A percentile compares a stretch with the other conserved stretches of the same genome.
These are phyloP conservation scores for Pichia norvegensis DNA, from an alignment of 1,139 yeast species.

Conservation along the genomic window DNA sequence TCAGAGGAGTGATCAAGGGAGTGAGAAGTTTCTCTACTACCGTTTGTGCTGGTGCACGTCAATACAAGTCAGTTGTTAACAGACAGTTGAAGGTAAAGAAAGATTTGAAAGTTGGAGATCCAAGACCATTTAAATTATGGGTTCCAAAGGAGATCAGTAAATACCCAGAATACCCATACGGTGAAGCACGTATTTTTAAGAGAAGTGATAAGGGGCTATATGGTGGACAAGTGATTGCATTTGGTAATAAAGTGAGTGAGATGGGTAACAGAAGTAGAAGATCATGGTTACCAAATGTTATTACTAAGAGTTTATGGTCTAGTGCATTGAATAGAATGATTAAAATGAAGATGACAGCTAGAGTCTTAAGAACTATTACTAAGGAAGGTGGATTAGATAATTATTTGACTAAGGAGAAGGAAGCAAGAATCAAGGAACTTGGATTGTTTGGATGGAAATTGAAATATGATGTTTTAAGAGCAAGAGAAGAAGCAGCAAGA, in stretches of 20 bases:
- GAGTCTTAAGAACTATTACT: conserved; percentile 76
- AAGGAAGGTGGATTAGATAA: conserved; percentile 93
- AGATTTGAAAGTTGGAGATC: conserved; percentile 37
- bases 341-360: conserved; percentile 61
- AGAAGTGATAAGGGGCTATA: conserved; percentile 81
- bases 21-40: conserved; percentile 22
- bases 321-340: conserved; percentile 56
- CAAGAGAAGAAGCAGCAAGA: conserved; percentile 23
- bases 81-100: conserved; percentile 33
- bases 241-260: conserved; percentile 75
- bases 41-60: conserved; percentile 22
- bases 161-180: conserved; percentile 78
- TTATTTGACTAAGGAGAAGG: conserved; percentile 75
- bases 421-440: conserved; percentile 84
- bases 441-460: conserved; percentile 91
- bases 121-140: conserved; percentile 31
- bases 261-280: conserved; percentile 64
- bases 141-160: conserved; percentile 43
- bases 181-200: conserved; percentile 68
- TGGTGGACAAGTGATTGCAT: conserved; percentile 78
- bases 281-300: conserved; percentile 76
- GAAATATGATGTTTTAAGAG: conserved; percentile 59
- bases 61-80: conserved; percentile 35
- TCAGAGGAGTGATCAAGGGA: conserved; percentile 2
- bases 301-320: conserved; percentile 72